A percentile compares a stretch with the other conserved stretches of the same genome.
Evolutionary conservation across 129 eudicot species (phyloP).

Genomic region (Gnaphalium uliginosum): DNA sequence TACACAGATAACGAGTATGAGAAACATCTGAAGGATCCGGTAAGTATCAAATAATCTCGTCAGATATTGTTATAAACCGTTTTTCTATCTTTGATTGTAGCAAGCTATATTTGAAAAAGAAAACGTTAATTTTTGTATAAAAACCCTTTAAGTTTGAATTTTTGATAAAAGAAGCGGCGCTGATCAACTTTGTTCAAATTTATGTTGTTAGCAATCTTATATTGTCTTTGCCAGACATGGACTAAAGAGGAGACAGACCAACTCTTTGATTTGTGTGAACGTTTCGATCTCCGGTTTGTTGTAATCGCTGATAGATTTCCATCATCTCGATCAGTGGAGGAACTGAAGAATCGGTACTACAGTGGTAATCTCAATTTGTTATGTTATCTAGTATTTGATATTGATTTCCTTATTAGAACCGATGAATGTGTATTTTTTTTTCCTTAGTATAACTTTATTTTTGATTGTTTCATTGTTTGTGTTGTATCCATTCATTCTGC

Average conservation of each 20-base stretch:
- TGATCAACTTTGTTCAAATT: background rate
- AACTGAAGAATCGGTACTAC: slow-evolving; percentile 85
- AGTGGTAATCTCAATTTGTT: slow-evolving; percentile 52
- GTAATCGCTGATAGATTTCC: slow-evolving; percentile 88
- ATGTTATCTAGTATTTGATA: slow-evolving; percentile 18
- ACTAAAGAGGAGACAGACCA: slow-evolving; percentile 95
- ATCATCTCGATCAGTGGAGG: slow-evolving; percentile 79
- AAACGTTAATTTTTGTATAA: background rate
- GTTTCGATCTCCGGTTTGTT: slow-evolving; percentile 85
- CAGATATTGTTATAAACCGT: background rate
- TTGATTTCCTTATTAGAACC: slow-evolving; percentile 6
- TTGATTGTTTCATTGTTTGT: slow-evolving; percentile 15
- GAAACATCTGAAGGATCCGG: slow-evolving; percentile 78
- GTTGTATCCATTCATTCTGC: slow-evolving; percentile 24
- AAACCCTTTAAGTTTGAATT: background rate
- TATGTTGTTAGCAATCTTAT: slow-evolving; percentile 6
- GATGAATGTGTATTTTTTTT: background rate
- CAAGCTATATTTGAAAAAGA: background rate
- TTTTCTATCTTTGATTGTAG: background rate
- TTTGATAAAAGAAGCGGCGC: background rate
- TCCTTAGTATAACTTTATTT: slow-evolving; percentile 3
- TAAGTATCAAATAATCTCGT: slow-evolving; percentile 39
- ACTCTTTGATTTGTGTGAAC: slow-evolving; percentile 75
- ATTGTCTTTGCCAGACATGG: slow-evolving; percentile 58
- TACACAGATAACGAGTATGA: slow-evolving; percentile 97